These are phyloP conservation scores for Phaeosphaeria sp. DNA, from an alignment of 2,329 filamentous ascomycete genomes.

Conservation along the genomic window DNA sequence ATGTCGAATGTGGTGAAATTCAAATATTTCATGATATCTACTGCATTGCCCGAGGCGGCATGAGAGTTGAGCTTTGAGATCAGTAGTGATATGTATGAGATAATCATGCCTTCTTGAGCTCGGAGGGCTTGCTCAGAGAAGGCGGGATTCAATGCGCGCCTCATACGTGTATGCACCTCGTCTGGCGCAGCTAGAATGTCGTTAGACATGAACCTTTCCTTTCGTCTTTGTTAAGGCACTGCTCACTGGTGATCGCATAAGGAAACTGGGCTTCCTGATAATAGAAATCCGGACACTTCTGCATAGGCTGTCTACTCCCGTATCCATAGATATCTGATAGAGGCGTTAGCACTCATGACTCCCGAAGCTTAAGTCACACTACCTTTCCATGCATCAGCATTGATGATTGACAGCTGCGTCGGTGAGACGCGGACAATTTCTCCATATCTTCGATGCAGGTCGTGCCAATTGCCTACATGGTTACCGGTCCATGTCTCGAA, in stretches of 20 bases:
- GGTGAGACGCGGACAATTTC: constrained; percentile 17
- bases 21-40: constrained; percentile 23
- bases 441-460: constrained; percentile 16
- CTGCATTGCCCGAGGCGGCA: neutral
- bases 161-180: constrained; percentile 8
- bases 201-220: neutral
- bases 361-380: neutral
- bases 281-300: constrained; percentile 18
- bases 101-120: constrained; percentile 24
- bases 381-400: constrained; percentile 7
- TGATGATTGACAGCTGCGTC: constrained; percentile 9
- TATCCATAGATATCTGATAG: constrained; percentile 21
- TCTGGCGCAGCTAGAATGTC: neutral
- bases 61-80: constrained; percentile 8
- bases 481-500: neutral
- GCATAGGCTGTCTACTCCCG: constrained; percentile 9
- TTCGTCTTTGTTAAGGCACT: too few relatives aligned
- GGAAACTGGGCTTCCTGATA: neutral
- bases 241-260: constrained; percentile 7
- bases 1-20: constrained; percentile 35
- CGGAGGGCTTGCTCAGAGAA: constrained; percentile 22
- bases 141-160: constrained; percentile 20
- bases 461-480: constrained; percentile 4
- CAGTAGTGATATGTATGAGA: constrained; percentile 19
- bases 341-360: constrained; percentile 4